Evolutionary conservation across 2,329 filamentous ascomycete species (phyloP).

Genomic region (Stemphylium vesicarium): DNA sequence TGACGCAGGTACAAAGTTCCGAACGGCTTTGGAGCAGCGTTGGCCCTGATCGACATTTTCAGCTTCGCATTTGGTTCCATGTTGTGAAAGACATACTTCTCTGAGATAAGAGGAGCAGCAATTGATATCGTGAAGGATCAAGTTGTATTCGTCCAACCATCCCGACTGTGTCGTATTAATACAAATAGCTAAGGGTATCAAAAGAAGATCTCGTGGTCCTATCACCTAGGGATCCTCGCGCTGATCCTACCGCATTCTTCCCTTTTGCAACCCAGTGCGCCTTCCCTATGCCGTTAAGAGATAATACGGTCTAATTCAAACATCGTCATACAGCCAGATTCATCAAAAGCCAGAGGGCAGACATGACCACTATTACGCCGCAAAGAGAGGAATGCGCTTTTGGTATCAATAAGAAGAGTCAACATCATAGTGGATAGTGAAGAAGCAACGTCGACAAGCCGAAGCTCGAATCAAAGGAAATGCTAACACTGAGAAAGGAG

Average conservation of each 20-base stretch:
- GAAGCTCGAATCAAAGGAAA: constrained; percentile 19
- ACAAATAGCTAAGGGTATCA: not conserved
- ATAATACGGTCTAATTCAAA: not conserved
- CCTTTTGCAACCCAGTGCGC: not conserved
- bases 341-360: constrained; percentile 1
- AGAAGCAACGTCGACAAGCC: constrained; percentile 22
- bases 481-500: constrained; percentile 27
- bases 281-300: not conserved
- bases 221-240: not conserved
- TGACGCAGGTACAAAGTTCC: constrained; percentile 7
- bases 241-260: not conserved
- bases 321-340: not conserved
- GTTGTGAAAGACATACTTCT: not conserved
- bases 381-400: constrained; percentile 18
- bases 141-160: not conserved
- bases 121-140: not conserved
- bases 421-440: constrained; percentile 33
- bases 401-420: constrained; percentile 27
- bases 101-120: not conserved
- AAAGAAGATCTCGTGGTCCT: not conserved
- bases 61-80: not conserved
- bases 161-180: not conserved
- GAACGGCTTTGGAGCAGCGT: not conserved
- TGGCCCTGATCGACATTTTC: not conserved
- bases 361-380: not conserved